Evolutionary conservation across 2,329 filamentous ascomycete genomes (phyloP).

Genomic region (Epichloe typhina): DNA sequence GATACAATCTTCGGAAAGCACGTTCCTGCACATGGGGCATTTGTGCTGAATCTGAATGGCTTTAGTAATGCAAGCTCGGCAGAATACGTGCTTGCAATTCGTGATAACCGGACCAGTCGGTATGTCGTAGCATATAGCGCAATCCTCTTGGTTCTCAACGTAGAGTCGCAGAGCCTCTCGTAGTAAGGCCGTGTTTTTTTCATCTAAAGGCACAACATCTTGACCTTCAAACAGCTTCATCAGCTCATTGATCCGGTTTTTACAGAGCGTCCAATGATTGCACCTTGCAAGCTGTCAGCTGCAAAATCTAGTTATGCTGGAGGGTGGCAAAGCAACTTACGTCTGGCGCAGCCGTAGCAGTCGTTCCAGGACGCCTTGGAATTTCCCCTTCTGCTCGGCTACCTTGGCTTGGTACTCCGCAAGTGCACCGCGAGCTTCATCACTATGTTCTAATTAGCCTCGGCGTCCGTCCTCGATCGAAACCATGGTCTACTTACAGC

Average conservation of each 20-base stretch:
- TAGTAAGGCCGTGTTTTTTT: conserved; percentile 54
- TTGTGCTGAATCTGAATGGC: conserved; percentile 64
- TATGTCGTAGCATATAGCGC: conserved; percentile 65
- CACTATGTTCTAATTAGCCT: conserved; percentile 26
- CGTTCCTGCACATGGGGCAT: conserved; percentile 72
- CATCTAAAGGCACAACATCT: conserved; percentile 54
- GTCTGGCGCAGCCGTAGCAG: conserved; percentile 72
- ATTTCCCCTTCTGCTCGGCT: conserved; percentile 37
- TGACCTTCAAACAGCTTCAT: conserved; percentile 55
- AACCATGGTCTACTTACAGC: conserved; percentile 31
- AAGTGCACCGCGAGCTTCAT: conserved; percentile 62
- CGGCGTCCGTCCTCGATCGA: background rate
- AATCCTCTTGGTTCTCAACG: conserved; percentile 72
- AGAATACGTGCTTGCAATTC: conserved; percentile 72
- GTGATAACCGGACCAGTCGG: conserved; percentile 69
- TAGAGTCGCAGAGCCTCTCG: conserved; percentile 64
- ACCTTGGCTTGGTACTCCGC: conserved; percentile 40
- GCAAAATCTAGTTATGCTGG: background rate
- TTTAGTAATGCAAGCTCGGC: conserved; percentile 57
- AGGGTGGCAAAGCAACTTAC: conserved; percentile 15
- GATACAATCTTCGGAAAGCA: conserved; percentile 44
- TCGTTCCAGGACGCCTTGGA: conserved; percentile 66
- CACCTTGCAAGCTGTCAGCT: conserved; percentile 33
- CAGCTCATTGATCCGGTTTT: conserved; percentile 59
- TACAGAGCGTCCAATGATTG: conserved; percentile 78